Percentiles rank a stretch among this genome's conserved stretches.
Conservation (phyloP, 805 yeast genomes). For the Cyberlindnera bimundalis region DNA sequence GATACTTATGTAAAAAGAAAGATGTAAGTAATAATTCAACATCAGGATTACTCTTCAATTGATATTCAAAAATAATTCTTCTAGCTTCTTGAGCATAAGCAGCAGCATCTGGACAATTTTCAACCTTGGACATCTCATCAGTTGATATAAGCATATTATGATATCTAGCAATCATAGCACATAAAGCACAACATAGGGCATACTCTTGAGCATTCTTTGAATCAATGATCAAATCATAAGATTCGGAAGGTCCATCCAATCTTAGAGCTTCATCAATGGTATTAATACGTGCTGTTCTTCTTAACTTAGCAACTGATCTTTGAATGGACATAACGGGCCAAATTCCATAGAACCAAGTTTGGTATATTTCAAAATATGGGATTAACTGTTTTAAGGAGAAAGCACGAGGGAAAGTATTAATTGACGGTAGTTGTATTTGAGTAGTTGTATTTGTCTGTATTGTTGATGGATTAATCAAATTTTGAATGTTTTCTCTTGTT, state of each 20-base stretch:
- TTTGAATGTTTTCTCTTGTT: conserved; percentile 21
- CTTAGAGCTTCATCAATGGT: conserved; percentile 8
- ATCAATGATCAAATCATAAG: conserved; percentile 6
- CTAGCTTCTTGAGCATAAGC: conserved; percentile 24
- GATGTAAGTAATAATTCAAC: conserved; percentile 18
- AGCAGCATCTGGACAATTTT: conserved; percentile 19
- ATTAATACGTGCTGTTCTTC: conserved; percentile 1
- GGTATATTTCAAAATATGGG: conserved; percentile 24
- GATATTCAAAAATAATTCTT: conserved; percentile 19
- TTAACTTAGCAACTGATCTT: conserved; percentile 15
- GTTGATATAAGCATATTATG: conserved; percentile 24
- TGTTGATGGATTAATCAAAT: conserved; percentile 6
- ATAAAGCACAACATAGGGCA: conserved; percentile 23
- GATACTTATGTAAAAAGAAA: conserved; percentile 23
- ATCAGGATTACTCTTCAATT: conserved; percentile 17
- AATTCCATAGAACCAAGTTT: conserved; percentile 27
- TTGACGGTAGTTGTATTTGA: neutral
- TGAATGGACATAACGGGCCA: conserved; percentile 26
- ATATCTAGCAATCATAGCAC: conserved; percentile 24
- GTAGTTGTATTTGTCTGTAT: neutral
- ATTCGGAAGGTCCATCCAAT: conserved; percentile 4
- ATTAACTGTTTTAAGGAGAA: conserved; percentile 21
- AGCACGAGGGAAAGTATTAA: neutral
- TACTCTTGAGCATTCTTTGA: conserved; percentile 18
- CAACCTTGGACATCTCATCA: conserved; percentile 13